Percentiles rank a stretch among this genome's conserved stretches.
phyloP scores from a whole-genome alignment of 129 eudicot genomes.

The Escallonia rubra region DNA sequence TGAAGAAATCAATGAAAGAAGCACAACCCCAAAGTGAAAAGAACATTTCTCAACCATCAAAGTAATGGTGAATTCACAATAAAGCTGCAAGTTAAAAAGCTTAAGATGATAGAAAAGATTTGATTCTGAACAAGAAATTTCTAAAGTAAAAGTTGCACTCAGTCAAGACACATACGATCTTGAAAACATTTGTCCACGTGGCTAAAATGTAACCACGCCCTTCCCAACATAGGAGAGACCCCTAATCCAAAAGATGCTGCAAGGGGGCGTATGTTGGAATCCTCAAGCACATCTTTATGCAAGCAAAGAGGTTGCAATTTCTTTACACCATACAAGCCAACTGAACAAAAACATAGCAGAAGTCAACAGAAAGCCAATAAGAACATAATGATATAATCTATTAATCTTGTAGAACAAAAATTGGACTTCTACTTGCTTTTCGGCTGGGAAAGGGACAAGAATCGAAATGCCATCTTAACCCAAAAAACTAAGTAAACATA shows the following conservation, averaged over 20 bases:
- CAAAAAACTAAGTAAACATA: too few species aligned
- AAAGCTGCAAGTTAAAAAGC: too few species aligned
- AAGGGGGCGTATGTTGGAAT: constrained; percentile 15
- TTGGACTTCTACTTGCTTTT: too few species aligned
- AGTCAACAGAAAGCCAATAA: too few species aligned
- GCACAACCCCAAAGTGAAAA: background rate
- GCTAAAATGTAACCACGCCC: constrained; percentile 14
- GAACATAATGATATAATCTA: too few species aligned
- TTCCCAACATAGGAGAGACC: constrained; percentile 5
- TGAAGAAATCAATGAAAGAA: background rate
- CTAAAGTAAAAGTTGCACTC: constrained; percentile 1
- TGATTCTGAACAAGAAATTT: background rate
- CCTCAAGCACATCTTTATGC: constrained; percentile 15
- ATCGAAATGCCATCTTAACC: too few species aligned
- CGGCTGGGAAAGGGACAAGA: too few species aligned
- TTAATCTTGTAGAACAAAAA: too few species aligned
- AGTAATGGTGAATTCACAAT: background rate
- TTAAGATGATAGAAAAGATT: background rate
- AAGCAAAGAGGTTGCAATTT: constrained; percentile 13
- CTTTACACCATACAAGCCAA: background rate
- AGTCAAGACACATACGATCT: constrained; percentile 55
- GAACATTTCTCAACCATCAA: background rate
- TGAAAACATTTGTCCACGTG: constrained; percentile 98
- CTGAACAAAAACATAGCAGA: constrained; percentile 1
- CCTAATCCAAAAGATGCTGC: constrained; percentile 17